Conservation (phyloP, 805 yeast genomes). For the Wickerhamiella sorbophila region DNA sequence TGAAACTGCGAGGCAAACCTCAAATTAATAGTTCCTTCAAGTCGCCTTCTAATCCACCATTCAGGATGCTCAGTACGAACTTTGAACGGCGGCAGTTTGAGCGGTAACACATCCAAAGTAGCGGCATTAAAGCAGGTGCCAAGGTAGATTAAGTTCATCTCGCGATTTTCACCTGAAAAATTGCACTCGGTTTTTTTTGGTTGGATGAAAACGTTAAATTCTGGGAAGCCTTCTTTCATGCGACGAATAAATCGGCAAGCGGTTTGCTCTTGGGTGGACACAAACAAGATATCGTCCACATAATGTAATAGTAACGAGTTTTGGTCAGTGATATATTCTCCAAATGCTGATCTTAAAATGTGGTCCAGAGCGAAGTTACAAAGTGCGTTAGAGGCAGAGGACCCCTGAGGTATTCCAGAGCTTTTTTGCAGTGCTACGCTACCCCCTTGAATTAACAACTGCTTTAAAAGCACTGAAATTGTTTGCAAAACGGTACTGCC, state of each 20-base stretch:
- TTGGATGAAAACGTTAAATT: conserved; percentile 32
- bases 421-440: conserved; percentile 33
- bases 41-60: background rate
- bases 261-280: conserved; percentile 32
- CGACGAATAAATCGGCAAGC: conserved; percentile 23
- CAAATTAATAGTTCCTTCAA: background rate
- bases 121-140: conserved; percentile 6
- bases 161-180: conserved; percentile 12
- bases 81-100: conserved; percentile 16
- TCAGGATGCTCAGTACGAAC: background rate
- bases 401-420: conserved; percentile 75
- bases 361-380: conserved; percentile 63
- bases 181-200: conserved; percentile 28
- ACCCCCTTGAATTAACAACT: conserved; percentile 30
- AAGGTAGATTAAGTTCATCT: conserved; percentile 10
- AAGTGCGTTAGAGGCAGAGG: conserved; percentile 56
- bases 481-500: conserved; percentile 18
- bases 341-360: conserved; percentile 29
- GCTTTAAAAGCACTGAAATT: conserved; percentile 38
- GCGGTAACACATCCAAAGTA: conserved; percentile 28
- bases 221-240: conserved; percentile 28
- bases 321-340: conserved; percentile 16
- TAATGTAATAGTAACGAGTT: conserved; percentile 39
- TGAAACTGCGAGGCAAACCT: background rate
- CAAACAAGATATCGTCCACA: conserved; percentile 76